A percentile compares a stretch with the other conserved stretches of the same genome.
Evolutionary conservation across 176 grass and related monocot species (phyloP).

Genomic region (Carex littledalei): DNA sequence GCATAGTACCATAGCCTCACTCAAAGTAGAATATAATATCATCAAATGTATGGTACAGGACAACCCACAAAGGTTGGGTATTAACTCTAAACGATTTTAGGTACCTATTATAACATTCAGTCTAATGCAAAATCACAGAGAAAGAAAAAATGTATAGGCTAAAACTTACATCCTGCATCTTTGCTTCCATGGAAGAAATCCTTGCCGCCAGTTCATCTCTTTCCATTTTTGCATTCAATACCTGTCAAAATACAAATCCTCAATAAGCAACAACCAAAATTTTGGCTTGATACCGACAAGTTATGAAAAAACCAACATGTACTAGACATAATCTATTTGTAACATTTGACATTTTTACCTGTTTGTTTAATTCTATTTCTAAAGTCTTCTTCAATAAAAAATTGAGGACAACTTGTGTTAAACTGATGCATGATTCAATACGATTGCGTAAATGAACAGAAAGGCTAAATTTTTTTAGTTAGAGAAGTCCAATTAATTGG

Average conservation of each 20-base stretch:
- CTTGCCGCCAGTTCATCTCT: constrained; percentile 48
- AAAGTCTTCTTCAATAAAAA: background rate
- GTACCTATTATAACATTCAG: background rate
- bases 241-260: constrained; percentile 31
- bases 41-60: background rate
- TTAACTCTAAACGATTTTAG: background rate
- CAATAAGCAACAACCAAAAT: background rate
- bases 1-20: too few relatives aligned
- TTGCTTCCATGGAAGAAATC: constrained; percentile 55
- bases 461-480: background rate
- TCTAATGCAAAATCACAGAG: background rate
- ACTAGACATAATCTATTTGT: background rate
- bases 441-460: background rate
- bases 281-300: constrained; percentile 15
- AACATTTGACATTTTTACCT: background rate
- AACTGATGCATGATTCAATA: background rate
- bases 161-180: constrained; percentile 52
- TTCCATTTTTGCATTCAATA: constrained; percentile 40
- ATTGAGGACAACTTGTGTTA: background rate
- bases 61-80: background rate
- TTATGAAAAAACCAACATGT: constrained; percentile 2
- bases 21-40: background rate
- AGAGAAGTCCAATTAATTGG: background rate
- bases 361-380: background rate
- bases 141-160: background rate